These are phyloP conservation scores for Agrocybe chaxingu DNA, from an alignment of 768 basidiomycete genomes.

Conservation along the genomic window DNA sequence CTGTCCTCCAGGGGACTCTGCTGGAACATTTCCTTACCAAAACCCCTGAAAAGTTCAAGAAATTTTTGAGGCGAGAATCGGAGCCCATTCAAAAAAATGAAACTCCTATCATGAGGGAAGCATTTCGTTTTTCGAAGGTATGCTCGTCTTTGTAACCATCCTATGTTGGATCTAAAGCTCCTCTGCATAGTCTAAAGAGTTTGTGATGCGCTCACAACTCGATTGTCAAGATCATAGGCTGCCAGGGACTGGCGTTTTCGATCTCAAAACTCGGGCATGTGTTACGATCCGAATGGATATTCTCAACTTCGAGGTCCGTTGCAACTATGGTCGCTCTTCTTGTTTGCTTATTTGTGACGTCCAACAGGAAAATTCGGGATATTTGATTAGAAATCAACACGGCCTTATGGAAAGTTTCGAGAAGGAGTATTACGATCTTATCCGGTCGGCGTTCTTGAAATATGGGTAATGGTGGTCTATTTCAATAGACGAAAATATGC, in stretches of 20 bases:
- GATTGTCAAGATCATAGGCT: conserved; percentile 80
- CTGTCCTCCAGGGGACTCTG: conserved; percentile 65
- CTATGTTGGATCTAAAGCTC: neutral
- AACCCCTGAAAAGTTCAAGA: conserved; percentile 57
- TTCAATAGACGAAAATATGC: neutral
- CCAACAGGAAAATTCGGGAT: conserved; percentile 72
- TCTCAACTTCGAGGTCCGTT: conserved; percentile 69
- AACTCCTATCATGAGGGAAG: conserved; percentile 49
- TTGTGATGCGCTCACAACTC: conserved; percentile 94
- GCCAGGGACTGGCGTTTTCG: conserved; percentile 90
- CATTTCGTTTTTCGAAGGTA: conserved; percentile 86
- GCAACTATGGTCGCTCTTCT: neutral
- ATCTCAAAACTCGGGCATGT: conserved; percentile 92
- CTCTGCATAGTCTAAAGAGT: conserved; percentile 42
- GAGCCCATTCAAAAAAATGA: conserved; percentile 22
- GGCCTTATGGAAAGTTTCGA: conserved; percentile 83
- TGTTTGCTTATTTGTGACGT: neutral
- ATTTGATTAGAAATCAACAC: conserved; percentile 60
- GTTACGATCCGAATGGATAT: conserved; percentile 81
- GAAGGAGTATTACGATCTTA: conserved; percentile 91
- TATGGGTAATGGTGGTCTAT: conserved; percentile 54
- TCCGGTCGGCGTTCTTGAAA: conserved; percentile 92
- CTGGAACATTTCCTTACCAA: conserved; percentile 86
- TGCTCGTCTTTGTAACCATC: conserved; percentile 5
- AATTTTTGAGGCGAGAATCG: conserved; percentile 41